These are phyloP conservation scores for Tricholoma furcatifolium DNA, from an alignment of 768 basidiomycete species.

Conservation along the genomic window DNA sequence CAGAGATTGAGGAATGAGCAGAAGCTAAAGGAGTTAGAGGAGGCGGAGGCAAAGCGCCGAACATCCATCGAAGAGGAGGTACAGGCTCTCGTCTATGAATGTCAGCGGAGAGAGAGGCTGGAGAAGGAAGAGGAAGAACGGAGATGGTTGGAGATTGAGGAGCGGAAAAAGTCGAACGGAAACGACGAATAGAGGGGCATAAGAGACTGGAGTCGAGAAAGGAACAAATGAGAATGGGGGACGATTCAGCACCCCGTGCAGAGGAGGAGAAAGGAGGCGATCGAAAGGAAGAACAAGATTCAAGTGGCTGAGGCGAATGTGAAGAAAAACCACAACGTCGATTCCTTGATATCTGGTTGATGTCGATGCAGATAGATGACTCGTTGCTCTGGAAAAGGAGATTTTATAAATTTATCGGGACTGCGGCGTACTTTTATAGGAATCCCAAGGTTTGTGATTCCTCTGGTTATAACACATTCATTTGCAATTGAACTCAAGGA, in stretches of 20 bases:
- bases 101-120: slow-evolving; percentile 34
- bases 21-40: too few species aligned
- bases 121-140: too few species aligned
- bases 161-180: slow-evolving; percentile 45
- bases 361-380: slow-evolving; percentile 57
- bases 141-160: slow-evolving; percentile 44
- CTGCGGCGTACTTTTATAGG: slow-evolving; percentile 46
- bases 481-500: too few species aligned
- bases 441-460: slow-evolving; percentile 43
- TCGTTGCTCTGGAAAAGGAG: slow-evolving; percentile 60
- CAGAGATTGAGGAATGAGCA: too few species aligned
- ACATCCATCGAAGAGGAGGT: slow-evolving; percentile 42
- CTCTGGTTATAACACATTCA: not conserved
- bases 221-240: slow-evolving; percentile 43
- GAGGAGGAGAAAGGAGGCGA: slow-evolving; percentile 41
- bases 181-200: slow-evolving; percentile 50
- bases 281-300: slow-evolving; percentile 46
- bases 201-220: slow-evolving; percentile 47
- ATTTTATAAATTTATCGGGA: slow-evolving; percentile 55
- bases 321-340: slow-evolving; percentile 33
- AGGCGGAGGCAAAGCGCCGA: too few species aligned
- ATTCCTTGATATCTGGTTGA: slow-evolving; percentile 48
- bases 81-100: slow-evolving; percentile 32
- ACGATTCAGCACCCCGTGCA: slow-evolving; percentile 43
- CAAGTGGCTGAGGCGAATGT: slow-evolving; percentile 42